These are phyloP conservation scores for Strobilomyces confusus DNA, from an alignment of 768 basidiomycete species.

Conservation along the genomic window DNA sequence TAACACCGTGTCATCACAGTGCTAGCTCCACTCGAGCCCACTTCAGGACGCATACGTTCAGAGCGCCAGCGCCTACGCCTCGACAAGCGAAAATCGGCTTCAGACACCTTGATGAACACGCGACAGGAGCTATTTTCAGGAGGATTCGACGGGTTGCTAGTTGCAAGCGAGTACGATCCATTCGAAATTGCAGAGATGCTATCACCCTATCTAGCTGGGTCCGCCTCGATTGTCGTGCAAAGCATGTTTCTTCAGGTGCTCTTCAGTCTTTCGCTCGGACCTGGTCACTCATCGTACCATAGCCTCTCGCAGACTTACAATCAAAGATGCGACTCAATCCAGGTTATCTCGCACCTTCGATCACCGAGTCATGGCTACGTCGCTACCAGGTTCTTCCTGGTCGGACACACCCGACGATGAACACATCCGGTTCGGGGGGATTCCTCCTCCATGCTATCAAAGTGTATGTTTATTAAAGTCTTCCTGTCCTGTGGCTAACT, in stretches of 20 bases:
- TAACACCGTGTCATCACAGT: conserved; percentile 36
- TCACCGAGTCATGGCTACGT: conserved; percentile 86
- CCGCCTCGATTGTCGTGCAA: conserved; percentile 82
- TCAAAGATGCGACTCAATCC: conserved; percentile 61
- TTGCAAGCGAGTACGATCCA: conserved; percentile 84
- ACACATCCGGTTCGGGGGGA: conserved; percentile 82
- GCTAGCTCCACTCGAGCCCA: conserved; percentile 54
- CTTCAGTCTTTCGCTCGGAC: background rate
- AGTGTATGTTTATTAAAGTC: conserved; percentile 49
- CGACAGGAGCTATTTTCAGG: conserved; percentile 82
- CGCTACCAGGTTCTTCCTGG: conserved; percentile 96
- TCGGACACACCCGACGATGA: conserved; percentile 94
- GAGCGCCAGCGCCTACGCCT: conserved; percentile 69
- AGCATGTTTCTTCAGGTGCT: conserved; percentile 75
- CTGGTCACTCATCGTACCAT: conserved; percentile 4
- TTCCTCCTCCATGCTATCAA: conserved; percentile 83
- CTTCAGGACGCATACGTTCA: conserved; percentile 57
- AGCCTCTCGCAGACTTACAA: conserved; percentile 80
- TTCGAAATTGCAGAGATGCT: conserved; percentile 73
- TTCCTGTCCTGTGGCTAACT: background rate
- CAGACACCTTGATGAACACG: conserved; percentile 54
- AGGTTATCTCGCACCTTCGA: conserved; percentile 67
- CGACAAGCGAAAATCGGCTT: conserved; percentile 72
- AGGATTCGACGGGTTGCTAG: conserved; percentile 85
- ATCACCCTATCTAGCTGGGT: conserved; percentile 76